A percentile compares a stretch with the other conserved stretches of the same genome.
These are phyloP conservation scores for Candida ficus DNA, from an alignment of 805 yeast genomes.

Conservation along the genomic window DNA sequence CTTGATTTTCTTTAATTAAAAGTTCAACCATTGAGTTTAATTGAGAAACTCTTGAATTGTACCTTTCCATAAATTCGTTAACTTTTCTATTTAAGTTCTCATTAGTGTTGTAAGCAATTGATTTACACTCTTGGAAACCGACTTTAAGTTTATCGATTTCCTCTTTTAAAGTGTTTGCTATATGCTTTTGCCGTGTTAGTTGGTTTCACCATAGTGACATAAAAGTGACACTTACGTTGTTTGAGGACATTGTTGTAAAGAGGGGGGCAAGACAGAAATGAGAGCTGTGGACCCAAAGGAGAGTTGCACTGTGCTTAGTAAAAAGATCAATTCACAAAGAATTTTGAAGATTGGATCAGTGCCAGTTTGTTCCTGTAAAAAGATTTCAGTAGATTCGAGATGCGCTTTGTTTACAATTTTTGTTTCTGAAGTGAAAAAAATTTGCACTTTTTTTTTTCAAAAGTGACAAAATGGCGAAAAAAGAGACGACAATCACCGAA, in stretches of 20 bases:
- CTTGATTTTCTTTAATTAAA: conserved; percentile 24
- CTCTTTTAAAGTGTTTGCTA: conserved; percentile 13
- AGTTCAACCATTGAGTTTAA: conserved; percentile 19
- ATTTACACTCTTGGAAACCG: conserved; percentile 19
- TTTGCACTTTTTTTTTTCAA: conserved; percentile 3
- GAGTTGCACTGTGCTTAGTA: too few species aligned
- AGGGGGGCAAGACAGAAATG: too few species aligned
- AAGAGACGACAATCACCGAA: not conserved
- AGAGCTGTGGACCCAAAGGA: too few species aligned
- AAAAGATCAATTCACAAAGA: too few species aligned
- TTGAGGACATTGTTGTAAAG: conserved; percentile 3
- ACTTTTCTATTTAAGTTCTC: conserved; percentile 21
- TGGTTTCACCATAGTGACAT: not conserved
- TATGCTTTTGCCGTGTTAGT: conserved; percentile 1
- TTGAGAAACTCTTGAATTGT: conserved; percentile 18
- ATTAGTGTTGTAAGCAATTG: conserved; percentile 15
- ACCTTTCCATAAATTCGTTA: conserved; percentile 20
- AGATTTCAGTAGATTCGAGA: too few species aligned
- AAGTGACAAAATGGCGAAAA: conserved; percentile 3
- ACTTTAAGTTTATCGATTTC: conserved; percentile 22
- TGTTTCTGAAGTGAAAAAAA: conserved; percentile 6
- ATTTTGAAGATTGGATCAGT: too few species aligned
- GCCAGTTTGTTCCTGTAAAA: too few species aligned
- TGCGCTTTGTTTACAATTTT: conserved; percentile 7
- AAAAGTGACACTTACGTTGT: conserved; percentile 1